A percentile compares a stretch with the other conserved stretches of the same genome.
phyloP scores from a whole-genome alignment of 805 yeast genomes.

The Priceomyces castillae region DNA sequence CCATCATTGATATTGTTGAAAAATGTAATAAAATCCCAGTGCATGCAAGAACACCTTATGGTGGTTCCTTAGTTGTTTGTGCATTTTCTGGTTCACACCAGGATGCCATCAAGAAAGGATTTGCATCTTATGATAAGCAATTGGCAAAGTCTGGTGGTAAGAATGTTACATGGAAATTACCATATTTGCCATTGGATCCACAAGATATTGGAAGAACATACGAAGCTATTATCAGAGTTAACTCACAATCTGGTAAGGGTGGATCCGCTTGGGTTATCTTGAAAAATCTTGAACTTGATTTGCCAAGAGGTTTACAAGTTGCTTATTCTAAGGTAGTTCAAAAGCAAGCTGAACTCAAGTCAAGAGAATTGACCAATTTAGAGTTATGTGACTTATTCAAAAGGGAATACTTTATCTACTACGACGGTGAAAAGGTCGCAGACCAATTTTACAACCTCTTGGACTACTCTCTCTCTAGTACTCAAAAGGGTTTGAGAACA shows the following conservation, averaged over 20 bases:
- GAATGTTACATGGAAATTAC: constrained; percentile 61
- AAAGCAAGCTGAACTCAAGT: constrained; percentile 62
- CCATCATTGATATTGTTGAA: constrained; percentile 71
- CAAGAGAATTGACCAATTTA: constrained; percentile 63
- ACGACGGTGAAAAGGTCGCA: constrained; percentile 25
- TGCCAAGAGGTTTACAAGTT: constrained; percentile 78
- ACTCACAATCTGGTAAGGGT: constrained; percentile 86
- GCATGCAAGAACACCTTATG: constrained; percentile 77
- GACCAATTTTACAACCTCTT: constrained; percentile 34
- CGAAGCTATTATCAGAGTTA: constrained; percentile 87
- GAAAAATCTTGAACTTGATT: constrained; percentile 70
- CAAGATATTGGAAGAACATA: constrained; percentile 83
- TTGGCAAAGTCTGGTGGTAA: constrained; percentile 32
- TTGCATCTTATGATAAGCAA: constrained; percentile 46
- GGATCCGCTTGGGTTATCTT: constrained; percentile 88
- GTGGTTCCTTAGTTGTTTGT: constrained; percentile 78
- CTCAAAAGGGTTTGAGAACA: constrained; percentile 35
- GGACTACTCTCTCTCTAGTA: constrained; percentile 47
- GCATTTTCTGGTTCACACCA: constrained; percentile 87
- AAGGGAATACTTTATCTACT: constrained; percentile 49
- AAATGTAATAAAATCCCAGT: constrained; percentile 79
- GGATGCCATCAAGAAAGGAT: constrained; percentile 86
- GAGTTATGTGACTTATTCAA: constrained; percentile 69
- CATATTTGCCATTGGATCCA: constrained; percentile 83
- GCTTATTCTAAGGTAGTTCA: constrained; percentile 74